Evolutionary conservation across 805 yeast species (phyloP), one percentile per base, ranked within the genome.

Genomic region (Priceomyces medius): DNA sequence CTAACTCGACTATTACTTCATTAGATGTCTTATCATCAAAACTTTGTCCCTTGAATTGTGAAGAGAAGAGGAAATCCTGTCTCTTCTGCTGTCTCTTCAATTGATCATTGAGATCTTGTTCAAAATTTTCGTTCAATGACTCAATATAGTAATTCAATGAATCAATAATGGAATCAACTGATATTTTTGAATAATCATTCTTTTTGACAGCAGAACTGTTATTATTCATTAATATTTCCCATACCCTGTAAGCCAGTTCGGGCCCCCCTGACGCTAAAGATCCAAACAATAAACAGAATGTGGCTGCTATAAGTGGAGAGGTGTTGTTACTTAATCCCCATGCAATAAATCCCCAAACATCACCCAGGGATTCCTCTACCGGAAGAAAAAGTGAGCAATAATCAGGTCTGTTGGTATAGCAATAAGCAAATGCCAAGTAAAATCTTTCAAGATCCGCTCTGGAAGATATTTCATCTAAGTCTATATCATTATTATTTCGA

Each of bases 391-490:
- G 63, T 1, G 71, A 54, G 10, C 85, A 76, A 6, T 82, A 63
- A 0, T 74, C 73, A 0, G 82, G 79, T 42, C 95, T 71, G 13
- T 77, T 72, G 20, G 76, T 67, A 58, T 84, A 89, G 6, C 88
- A 71, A 56, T 77, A 85, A 32, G 82, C 83, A 44, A 88, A 71
- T 2, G 91, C 75, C 48, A 90, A 56, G 55, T 88, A 90, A 54
- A 91, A 87, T 46, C 96, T 73, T 59, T 93, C 99, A 28, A 93
- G 66, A 48, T 93, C 97, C 0, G 91, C 87, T 51, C 83, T 80
- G 19, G 83, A 79, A 1, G 88, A 74, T 14, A 85, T 72, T 39
- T 74, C 80, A 47, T 83, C 88, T 28, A 83, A 61, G 42, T 79
- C 73, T 16, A 81, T 61, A 12, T 21, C 18, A 12, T 38, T 28